A percentile compares a stretch with the other conserved stretches of the same genome.
These are phyloP conservation scores for Fusarium protoensiforme DNA, from an alignment of 2,329 filamentous ascomycete genomes.

Conservation along the genomic window DNA sequence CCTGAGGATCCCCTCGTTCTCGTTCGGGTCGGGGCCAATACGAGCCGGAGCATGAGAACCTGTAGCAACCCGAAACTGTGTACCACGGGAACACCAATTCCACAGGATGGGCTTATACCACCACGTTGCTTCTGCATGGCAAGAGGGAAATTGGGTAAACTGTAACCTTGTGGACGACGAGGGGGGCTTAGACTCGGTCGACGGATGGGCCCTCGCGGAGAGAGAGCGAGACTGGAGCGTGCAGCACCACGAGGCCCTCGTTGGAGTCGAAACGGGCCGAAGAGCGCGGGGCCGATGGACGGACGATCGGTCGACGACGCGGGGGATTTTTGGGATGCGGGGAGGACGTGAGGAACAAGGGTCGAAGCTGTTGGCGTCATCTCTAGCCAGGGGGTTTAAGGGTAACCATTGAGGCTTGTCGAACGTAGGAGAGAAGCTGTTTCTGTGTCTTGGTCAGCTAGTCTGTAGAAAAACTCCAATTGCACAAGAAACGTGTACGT, in stretches of 20 bases:
- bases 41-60: not conserved
- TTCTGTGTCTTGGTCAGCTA: not conserved
- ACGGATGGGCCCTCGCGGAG: not conserved
- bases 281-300: constrained; percentile 32
- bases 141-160: constrained; percentile 4
- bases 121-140: constrained; percentile 21
- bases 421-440: not conserved
- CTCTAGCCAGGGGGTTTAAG: constrained; percentile 3
- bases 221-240: not conserved
- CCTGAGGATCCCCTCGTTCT: not conserved
- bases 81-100: not conserved
- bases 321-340: constrained; percentile 24
- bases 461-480: not conserved
- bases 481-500: not conserved
- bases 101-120: constrained; percentile 3
- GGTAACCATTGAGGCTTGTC: not conserved
- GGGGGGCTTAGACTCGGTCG: not conserved
- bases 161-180: constrained; percentile 16
- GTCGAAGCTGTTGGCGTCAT: constrained; percentile 15
- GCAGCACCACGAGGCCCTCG: constrained; percentile 12
- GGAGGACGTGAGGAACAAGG: constrained; percentile 26
- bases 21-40: not conserved
- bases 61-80: not conserved
- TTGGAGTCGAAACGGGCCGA: constrained; percentile 36
- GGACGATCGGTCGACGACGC: constrained; percentile 27